A percentile compares a stretch with the other conserved stretches of the same genome.
These are phyloP conservation scores for Isoetes taiwanensis DNA, from an alignment of 75 land plant genomes.

Conservation along the genomic window DNA sequence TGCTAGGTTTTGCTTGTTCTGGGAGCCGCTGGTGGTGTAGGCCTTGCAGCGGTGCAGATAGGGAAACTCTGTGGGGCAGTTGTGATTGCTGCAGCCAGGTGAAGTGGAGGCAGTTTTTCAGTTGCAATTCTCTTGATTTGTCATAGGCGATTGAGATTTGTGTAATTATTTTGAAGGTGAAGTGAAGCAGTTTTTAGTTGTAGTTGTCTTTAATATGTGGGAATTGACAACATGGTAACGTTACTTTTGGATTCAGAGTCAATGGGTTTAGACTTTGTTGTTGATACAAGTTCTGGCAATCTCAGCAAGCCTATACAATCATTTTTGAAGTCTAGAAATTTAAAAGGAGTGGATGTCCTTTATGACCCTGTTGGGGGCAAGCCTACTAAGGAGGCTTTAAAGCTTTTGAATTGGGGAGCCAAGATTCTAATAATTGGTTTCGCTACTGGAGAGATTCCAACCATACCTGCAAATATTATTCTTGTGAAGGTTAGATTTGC, in stretches of 20 bases:
- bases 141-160: no score
- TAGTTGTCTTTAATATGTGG: neutral
- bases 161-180: neutral
- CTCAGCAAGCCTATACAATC: slow-evolving; percentile 43
- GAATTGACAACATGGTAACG: neutral
- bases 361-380: slow-evolving; percentile 99
- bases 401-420: slow-evolving; percentile 86
- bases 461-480: slow-evolving; percentile 82
- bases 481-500: slow-evolving; percentile 68
- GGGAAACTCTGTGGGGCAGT: slow-evolving; percentile 86
- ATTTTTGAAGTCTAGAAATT: slow-evolving; percentile 60
- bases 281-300: slow-evolving; percentile 43
- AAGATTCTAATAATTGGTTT: slow-evolving; percentile 84
- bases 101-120: neutral
- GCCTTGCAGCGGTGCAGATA: slow-evolving; percentile 89
- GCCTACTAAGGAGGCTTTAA: slow-evolving; percentile 67
- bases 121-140: neutral
- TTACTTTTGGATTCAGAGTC: slow-evolving; percentile 35
- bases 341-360: slow-evolving; percentile 90
- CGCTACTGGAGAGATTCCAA: slow-evolving; percentile 88
- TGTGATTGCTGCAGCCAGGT: slow-evolving; percentile 96
- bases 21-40: slow-evolving; percentile 98
- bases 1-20: slow-evolving; percentile 89
- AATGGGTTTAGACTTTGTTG: slow-evolving; percentile 70
- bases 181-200: neutral